Evolutionary conservation across 2,329 filamentous ascomycete genomes (phyloP).

Genomic region (Aureobasidium mangrovei): DNA sequence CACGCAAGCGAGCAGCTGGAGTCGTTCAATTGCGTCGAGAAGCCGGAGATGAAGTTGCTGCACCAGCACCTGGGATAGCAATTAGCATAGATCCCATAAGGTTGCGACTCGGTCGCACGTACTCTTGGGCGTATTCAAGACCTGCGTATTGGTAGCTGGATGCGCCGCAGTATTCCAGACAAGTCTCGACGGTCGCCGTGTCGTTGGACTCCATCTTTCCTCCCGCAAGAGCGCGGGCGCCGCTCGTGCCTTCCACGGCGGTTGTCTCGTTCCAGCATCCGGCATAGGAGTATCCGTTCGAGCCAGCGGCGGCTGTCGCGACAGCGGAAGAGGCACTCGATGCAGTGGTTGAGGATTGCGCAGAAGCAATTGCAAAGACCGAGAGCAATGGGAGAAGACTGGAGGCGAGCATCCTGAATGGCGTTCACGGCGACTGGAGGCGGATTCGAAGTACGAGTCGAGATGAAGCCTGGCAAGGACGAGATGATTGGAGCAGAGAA

Average conservation of each 20-base stretch:
- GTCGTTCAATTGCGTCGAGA: constrained; percentile 41
- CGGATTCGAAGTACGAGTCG: not conserved
- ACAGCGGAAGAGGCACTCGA: constrained; percentile 22
- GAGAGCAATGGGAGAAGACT: constrained; percentile 12
- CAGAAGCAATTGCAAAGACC: constrained; percentile 16
- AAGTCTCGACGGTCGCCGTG: constrained; percentile 44
- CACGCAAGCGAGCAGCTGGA: constrained; percentile 44
- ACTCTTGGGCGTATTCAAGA: constrained; percentile 47
- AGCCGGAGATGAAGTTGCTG: constrained; percentile 39
- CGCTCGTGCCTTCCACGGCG: constrained; percentile 28
- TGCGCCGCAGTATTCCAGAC: constrained; percentile 43
- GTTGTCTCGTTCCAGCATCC: constrained; percentile 54
- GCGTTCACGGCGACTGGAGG: not conserved
- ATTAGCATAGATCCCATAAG: not conserved
- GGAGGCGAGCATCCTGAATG: not conserved
- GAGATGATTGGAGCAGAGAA: not conserved
- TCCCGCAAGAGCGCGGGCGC: constrained; percentile 38
- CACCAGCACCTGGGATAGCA: constrained; percentile 44
- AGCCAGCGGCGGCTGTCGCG: constrained; percentile 9
- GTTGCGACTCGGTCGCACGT: not conserved
- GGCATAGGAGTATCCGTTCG: constrained; percentile 39
- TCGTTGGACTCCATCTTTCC: constrained; percentile 33
- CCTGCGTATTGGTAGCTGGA: constrained; percentile 41
- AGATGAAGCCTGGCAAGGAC: not conserved
- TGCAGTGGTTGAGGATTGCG: constrained; percentile 21